A percentile compares a stretch with the other conserved stretches of the same genome.
Conservation (phyloP, 768 basidiomycete species). For the Psilocybe azurescens region DNA sequence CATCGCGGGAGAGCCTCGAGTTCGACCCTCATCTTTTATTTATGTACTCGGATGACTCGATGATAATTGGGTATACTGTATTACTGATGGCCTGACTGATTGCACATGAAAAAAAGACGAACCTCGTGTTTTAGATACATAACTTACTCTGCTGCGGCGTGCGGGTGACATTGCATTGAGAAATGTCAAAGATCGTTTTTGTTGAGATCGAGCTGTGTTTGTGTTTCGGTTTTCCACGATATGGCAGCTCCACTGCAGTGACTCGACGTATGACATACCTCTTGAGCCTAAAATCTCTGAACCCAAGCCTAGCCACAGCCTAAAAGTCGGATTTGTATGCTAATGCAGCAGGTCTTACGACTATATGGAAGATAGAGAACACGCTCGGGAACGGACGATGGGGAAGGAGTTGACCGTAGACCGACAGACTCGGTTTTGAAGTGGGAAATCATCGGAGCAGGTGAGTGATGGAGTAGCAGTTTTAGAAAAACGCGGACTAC, state of each 20-base stretch:
- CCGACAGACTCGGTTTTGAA: slow-evolving; percentile 13
- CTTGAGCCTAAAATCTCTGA: neutral
- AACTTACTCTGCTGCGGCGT: neutral
- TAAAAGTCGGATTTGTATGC: neutral
- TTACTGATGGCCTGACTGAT: too few species aligned
- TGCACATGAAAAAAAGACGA: neutral
- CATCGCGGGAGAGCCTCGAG: slow-evolving; percentile 6
- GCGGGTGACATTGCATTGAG: neutral
- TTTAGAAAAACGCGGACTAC: slow-evolving; percentile 22
- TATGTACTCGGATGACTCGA: neutral
- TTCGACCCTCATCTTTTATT: neutral
- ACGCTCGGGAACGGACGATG: neutral
- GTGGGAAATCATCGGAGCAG: slow-evolving; percentile 18
- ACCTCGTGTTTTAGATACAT: neutral
- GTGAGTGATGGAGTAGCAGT: neutral
- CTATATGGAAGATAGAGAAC: neutral
- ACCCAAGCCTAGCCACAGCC: neutral
- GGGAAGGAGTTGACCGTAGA: neutral
- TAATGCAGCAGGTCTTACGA: neutral
- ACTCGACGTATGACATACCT: neutral
- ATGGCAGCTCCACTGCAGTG: neutral
- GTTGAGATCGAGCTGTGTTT: neutral
- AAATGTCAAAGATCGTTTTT: neutral
- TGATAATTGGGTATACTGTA: neutral
- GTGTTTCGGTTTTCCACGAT: neutral